phyloP scores from a whole-genome alignment of 352 stramenopile genomes.

The Pythium chondricola region DNA sequence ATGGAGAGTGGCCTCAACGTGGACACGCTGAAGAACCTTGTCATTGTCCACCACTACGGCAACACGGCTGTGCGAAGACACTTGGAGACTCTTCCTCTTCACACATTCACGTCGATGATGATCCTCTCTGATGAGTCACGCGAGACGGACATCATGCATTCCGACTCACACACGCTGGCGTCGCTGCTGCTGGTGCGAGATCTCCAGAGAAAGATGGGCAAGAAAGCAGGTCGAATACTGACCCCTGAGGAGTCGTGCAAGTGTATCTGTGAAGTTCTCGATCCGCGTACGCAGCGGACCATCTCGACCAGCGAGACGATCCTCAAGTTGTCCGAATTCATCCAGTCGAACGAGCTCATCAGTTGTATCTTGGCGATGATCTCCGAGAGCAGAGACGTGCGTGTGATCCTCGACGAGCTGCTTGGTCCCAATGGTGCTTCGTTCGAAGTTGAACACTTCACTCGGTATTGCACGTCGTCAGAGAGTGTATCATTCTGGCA shows the following conservation, averaged over 20 bases:
- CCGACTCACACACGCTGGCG: constrained; percentile 80
- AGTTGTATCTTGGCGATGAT: constrained; percentile 85
- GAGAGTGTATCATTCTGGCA: constrained; percentile 79
- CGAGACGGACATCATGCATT: constrained; percentile 81
- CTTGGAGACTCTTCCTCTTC: constrained; percentile 48
- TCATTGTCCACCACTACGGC: constrained; percentile 58
- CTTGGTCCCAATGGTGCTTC: constrained; percentile 59
- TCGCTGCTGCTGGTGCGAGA: constrained; percentile 82
- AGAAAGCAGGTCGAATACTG: constrained; percentile 4
- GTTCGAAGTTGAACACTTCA: constrained; percentile 66
- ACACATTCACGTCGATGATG: constrained; percentile 76
- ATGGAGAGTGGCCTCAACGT: constrained; percentile 53
- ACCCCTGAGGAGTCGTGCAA: constrained; percentile 36
- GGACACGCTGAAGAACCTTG: constrained; percentile 41
- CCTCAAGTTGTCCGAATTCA: constrained; percentile 75
- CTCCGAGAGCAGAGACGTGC: constrained; percentile 78
- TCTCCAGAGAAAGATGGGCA: constrained; percentile 31
- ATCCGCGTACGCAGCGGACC: constrained; percentile 79
- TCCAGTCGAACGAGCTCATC: constrained; percentile 87
- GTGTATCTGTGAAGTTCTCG: constrained; percentile 83
- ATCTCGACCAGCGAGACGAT: constrained; percentile 73
- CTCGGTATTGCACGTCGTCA: constrained; percentile 41
- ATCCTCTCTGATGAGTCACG: constrained; percentile 70
- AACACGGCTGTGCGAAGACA: constrained; percentile 80
- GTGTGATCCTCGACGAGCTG: constrained; percentile 72